Percentiles rank a stretch among this genome's conserved stretches.
Conservation (phyloP, 2,329 filamentous ascomycete species). For the Sarocladiaceae sp. region DNA sequence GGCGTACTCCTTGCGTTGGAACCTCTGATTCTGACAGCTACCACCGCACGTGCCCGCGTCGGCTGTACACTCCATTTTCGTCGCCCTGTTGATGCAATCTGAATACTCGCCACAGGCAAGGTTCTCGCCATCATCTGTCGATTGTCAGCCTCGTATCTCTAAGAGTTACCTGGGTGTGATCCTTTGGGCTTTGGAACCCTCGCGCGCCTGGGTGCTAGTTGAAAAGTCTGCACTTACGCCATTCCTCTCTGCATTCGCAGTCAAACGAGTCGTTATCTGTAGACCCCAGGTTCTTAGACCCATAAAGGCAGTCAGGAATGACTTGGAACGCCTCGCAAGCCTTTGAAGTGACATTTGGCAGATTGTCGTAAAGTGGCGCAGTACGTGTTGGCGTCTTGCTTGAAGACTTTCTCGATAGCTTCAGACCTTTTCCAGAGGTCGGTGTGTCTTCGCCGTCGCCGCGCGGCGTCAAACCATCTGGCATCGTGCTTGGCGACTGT, state of each 20-base stretch:
- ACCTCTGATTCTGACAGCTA: slow-evolving; percentile 89
- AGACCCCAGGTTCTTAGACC: slow-evolving; percentile 82
- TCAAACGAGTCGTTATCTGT: slow-evolving; percentile 88
- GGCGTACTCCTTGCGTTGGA: slow-evolving; percentile 84
- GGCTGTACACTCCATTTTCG: slow-evolving; percentile 89
- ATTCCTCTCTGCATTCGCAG: slow-evolving; percentile 92
- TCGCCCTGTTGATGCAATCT: slow-evolving; percentile 96
- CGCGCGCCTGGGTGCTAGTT: neutral
- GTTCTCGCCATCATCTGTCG: slow-evolving; percentile 59
- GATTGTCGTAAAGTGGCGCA: slow-evolving; percentile 62
- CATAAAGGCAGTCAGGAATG: slow-evolving; percentile 82
- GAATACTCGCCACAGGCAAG: slow-evolving; percentile 90
- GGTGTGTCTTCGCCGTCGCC: slow-evolving; percentile 42
- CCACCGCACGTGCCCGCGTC: slow-evolving; percentile 77
- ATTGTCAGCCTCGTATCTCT: neutral
- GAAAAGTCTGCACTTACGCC: slow-evolving; percentile 60
- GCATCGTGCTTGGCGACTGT: slow-evolving; percentile 35
- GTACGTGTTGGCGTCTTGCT: slow-evolving; percentile 41
- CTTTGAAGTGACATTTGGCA: slow-evolving; percentile 72
- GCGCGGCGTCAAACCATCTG: slow-evolving; percentile 38
- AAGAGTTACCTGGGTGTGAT: too few relatives aligned
- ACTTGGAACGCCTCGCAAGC: slow-evolving; percentile 72
- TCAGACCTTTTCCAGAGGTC: slow-evolving; percentile 53
- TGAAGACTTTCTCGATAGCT: slow-evolving; percentile 69
- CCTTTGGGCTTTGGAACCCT: neutral